Base-by-base conservation (phyloP, 2,329 filamentous ascomycete genomes). In the Diaporthe vaccinii region DNA sequence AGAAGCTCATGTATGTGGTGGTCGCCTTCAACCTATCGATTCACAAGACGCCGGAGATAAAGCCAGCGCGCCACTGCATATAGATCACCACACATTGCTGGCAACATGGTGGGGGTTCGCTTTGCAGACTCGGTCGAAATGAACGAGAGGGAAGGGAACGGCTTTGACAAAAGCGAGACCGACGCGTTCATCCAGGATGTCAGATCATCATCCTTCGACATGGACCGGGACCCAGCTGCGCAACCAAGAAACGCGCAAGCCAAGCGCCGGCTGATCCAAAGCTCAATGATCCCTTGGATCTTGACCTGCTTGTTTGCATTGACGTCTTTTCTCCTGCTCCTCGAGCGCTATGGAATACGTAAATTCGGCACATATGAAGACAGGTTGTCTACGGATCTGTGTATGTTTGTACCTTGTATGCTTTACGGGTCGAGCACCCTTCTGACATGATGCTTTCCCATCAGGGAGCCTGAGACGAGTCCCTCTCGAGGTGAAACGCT, bases 341-440 rank as follows among this genome's bases (percentile, higher is more conserved):
- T 76, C n/a, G 73, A 76, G 34, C 62, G 75, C 3, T 74, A 74
- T 44, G 75, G 71, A 1, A 73, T 67, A 20, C 49, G 69, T 14
- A 72, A 72, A 51, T 76, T 75, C 41, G 75, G 75, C n/a, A 72
- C 75, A 5, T 76, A 76, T 36, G 75, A 76, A 61, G 74, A 67
- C 55, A 71, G 49, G 31, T 28, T 76, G n/a, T 39, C 57, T 6
- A 76, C 75, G 39, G 75, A 76, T 25, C 51, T 76, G 46, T 72
- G 75, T 76, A 67, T 59, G 75, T 76, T 22, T 34, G 14, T 53
- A n/a, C 22, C 20, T 17, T 2, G 6, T 22, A 3, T 41, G 36
- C 2, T 2, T 22, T 14, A 12, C 22, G 46, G 15, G 6, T 25
- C 25, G 34, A 51, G 28, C 9, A 9, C 14, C 6, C 15, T n/a